These are phyloP conservation scores for Boletus patriciae DNA, from an alignment of 768 basidiomycete genomes.

Conservation along the genomic window DNA sequence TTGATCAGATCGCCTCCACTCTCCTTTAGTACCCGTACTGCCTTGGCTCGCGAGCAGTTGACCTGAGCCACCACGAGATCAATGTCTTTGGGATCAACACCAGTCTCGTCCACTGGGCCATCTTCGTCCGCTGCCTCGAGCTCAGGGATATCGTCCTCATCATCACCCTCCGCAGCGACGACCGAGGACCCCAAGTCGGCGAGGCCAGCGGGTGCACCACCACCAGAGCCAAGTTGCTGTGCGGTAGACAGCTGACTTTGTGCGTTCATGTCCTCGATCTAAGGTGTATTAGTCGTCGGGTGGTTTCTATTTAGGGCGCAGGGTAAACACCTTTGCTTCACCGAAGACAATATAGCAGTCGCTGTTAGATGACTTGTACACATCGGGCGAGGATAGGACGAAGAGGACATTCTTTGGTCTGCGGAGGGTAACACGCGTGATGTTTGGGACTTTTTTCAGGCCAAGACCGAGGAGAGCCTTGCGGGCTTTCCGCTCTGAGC, in stretches of 20 bases:
- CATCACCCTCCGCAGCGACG: conserved; percentile 53
- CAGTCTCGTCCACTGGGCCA: conserved; percentile 80
- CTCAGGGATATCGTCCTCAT: conserved; percentile 80
- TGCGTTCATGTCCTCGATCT: conserved; percentile 89
- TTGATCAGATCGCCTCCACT: conserved; percentile 94
- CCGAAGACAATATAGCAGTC: conserved; percentile 99
- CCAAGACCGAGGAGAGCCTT: conserved; percentile 91
- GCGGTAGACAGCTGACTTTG: conserved; percentile 74
- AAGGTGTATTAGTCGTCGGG: conserved; percentile 1
- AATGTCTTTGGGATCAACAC: conserved; percentile 91
- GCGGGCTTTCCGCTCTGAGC: conserved; percentile 92
- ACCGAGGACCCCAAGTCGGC: conserved; percentile 52
- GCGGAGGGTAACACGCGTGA: conserved; percentile 92
- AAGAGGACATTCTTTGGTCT: conserved; percentile 96
- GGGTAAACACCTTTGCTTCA: conserved; percentile 75
- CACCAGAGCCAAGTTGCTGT: conserved; percentile 67
- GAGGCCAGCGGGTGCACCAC: conserved; percentile 44
- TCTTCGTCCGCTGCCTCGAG: conserved; percentile 82
- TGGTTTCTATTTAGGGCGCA: not conserved
- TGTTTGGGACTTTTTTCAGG: conserved; percentile 87
- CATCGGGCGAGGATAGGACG: conserved; percentile 91
- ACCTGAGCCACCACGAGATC: conserved; percentile 91
- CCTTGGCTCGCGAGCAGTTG: conserved; percentile 88
- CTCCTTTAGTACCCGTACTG: conserved; percentile 86
- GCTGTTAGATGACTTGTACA: conserved; percentile 96